phyloP scores from a whole-genome alignment of 2,329 filamentous ascomycete species.

The Daldinia sp. region DNA sequence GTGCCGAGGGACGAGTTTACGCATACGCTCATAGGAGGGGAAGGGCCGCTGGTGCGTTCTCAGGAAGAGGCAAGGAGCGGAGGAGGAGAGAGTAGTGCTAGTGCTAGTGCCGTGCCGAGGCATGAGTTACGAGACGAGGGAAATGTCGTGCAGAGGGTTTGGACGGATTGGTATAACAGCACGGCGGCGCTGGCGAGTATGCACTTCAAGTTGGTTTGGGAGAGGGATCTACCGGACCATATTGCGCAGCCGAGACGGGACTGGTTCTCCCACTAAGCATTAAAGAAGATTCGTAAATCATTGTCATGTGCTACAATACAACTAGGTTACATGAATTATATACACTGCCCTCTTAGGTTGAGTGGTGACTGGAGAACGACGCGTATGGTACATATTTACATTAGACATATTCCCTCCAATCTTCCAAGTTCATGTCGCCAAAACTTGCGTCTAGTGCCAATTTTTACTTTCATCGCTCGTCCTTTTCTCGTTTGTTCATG shows the following conservation, averaged over 20 bases:
- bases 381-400: constrained; percentile 34
- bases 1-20: constrained; percentile 49
- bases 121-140: constrained; percentile 29
- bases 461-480: constrained; percentile 29
- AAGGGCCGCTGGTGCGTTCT: constrained; percentile 35
- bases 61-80: neutral
- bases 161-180: constrained; percentile 56
- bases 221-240: constrained; percentile 52
- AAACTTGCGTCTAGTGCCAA: neutral
- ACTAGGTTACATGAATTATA: constrained; percentile 27
- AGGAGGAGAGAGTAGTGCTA: neutral
- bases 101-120: neutral
- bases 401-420: constrained; percentile 2
- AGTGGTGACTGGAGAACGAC: constrained; percentile 40
- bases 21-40: constrained; percentile 43
- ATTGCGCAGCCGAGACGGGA: constrained; percentile 24
- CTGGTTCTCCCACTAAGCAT: neutral
- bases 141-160: constrained; percentile 57
- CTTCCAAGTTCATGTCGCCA: neutral
- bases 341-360: constrained; percentile 36
- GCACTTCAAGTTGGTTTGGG: constrained; percentile 55
- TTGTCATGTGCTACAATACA: neutral
- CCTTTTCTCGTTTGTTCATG: constrained; percentile 22
- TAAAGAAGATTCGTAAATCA: neutral
- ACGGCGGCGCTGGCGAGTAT: constrained; percentile 53